Evolutionary conservation across 306 rosid species (phyloP), one percentile per base, ranked within the genome.

Genomic region (Amphicarpaea edgeworthii): DNA sequence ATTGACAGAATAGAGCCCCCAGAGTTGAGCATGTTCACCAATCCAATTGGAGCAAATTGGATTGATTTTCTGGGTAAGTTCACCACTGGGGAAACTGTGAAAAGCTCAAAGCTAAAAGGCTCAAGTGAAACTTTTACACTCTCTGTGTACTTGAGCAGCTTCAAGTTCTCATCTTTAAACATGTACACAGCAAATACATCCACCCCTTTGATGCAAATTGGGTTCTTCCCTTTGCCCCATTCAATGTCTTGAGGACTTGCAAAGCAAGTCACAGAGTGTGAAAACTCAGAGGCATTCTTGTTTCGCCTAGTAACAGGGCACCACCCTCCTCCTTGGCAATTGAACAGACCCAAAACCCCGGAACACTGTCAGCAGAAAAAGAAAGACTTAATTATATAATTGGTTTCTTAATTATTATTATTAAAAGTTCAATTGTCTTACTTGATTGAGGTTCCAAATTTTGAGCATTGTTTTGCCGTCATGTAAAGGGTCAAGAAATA

Each of bases 241-340:
- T 88, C 92, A 4, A 88, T 77, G 17, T 90, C 92, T 46, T 83
- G 82, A 3, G 93, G 93, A 43, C 88, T 73, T 8, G 90, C 85
- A 38, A 46, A 53, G 79, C 90, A 77, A 12, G 85, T 73, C 63
- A 90, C 72, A 1, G 73, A 5, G 30, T 77, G 81, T 6, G 93
- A 88, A 66, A 14, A 88, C 0, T 83, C 76, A 1, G 84, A 80
- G 19, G 80, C 73, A n/a, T 86, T 84, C 71, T 70, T 86, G 88
- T 92, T 87, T 57, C 79, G 20, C 73, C 96, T 78, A 0, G 86
- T 12, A 51, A 72, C 17, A 5, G 86, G 92, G 38, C 93, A 88
- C 96, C 93, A 90, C 21, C 92, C 96, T 81, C 96, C 97, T 59
- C 92, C 97, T 92, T 90, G 96, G 76, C 96, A 90, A 63, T 92